phyloP scores from a whole-genome alignment of 306 rosid species.

The Ormosia emarginata region DNA sequence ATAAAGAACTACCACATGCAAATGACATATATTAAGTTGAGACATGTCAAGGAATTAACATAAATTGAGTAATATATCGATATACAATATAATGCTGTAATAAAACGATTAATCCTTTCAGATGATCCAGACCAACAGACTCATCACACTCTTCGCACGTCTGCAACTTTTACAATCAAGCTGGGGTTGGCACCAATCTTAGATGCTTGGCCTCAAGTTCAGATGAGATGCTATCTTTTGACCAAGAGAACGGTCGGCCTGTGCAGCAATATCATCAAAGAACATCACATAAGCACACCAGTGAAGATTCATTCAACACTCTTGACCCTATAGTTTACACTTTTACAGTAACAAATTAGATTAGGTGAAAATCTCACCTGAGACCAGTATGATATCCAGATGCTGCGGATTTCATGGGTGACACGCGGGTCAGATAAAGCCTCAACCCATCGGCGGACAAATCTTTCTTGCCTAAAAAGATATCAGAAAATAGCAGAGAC shows the following conservation, averaged over 20 bases:
- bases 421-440: conserved; percentile 67
- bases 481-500: neutral
- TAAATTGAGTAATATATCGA: neutral
- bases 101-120: conserved; percentile 11
- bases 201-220: conserved; percentile 68
- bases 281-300: conserved; percentile 24
- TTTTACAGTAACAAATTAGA: neutral
- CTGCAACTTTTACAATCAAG: neutral
- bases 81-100: conserved; percentile 1
- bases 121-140: neutral
- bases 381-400: conserved; percentile 82
- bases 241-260: conserved; percentile 76
- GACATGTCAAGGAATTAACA: neutral
- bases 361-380: conserved; percentile 45
- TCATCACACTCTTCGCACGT: neutral
- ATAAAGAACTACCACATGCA: neutral
- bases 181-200: conserved; percentile 4
- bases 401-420: conserved; percentile 81
- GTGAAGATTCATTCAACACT: neutral
- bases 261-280: conserved; percentile 18
- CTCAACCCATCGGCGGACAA: conserved; percentile 54
- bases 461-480: conserved; percentile 72
- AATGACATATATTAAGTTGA: conserved; percentile 20
- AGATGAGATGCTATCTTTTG: conserved; percentile 74
- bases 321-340: neutral